Conservation (phyloP, 2,329 filamentous ascomycete genomes). For the Chaetomiaceae sp. region DNA sequence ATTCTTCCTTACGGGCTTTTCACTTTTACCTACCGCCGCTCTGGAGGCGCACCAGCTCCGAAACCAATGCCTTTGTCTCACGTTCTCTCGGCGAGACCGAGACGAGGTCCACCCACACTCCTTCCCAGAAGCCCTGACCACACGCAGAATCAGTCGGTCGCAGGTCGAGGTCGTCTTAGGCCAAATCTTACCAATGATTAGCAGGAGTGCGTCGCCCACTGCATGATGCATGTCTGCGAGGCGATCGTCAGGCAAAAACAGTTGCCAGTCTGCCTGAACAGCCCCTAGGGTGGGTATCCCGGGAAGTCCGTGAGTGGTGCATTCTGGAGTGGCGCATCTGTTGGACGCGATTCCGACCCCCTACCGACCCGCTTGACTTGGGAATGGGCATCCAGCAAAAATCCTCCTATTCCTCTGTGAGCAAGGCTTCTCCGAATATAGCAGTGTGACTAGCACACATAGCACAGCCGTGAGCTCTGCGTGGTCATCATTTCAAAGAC, state of each 20-base stretch:
- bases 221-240: slow-evolving; percentile 6
- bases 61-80: slow-evolving; percentile 5
- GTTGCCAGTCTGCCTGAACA: slow-evolving; percentile 8
- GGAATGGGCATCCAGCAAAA: neutral
- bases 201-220: slow-evolving; percentile 5
- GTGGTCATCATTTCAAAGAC: neutral
- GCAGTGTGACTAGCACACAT: neutral
- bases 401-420: too few relatives aligned
- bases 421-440: too few relatives aligned
- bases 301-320: slow-evolving; percentile 8
- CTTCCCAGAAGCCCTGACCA: slow-evolving; percentile 6
- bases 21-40: neutral
- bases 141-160: neutral
- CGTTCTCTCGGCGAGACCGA: slow-evolving; percentile 7
- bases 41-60: slow-evolving; percentile 4
- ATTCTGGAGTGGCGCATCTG: too few relatives aligned
- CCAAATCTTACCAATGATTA: slow-evolving; percentile 5
- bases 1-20: too few relatives aligned
- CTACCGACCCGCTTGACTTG: neutral
- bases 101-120: slow-evolving; percentile 1
- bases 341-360: slow-evolving; percentile 3
- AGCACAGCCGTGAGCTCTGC: neutral
- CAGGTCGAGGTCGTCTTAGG: neutral
- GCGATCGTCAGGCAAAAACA: slow-evolving; percentile 8
- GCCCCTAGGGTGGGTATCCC: slow-evolving; percentile 6